These are phyloP conservation scores for Exophiala spinifera DNA, from an alignment of 2,329 filamentous ascomycete genomes.

Conservation along the genomic window DNA sequence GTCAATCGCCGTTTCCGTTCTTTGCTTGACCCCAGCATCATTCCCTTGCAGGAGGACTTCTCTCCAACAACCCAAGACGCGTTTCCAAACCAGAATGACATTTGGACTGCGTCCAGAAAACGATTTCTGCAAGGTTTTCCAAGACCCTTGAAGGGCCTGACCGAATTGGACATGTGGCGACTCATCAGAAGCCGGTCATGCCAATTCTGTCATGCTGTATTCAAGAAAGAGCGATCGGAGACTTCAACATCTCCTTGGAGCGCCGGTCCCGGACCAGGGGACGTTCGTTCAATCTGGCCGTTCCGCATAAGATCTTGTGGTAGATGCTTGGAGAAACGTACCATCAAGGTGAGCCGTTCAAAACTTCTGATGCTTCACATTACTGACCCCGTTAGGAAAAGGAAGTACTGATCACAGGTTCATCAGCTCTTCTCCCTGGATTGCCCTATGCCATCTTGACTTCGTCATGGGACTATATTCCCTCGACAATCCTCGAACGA, in stretches of 20 bases:
- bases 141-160: conserved; percentile 60
- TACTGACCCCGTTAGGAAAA: conserved; percentile 57
- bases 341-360: conserved; percentile 60
- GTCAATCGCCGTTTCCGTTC: conserved; percentile 66
- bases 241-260: conserved; percentile 47
- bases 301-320: conserved; percentile 68
- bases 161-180: conserved; percentile 75
- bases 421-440: conserved; percentile 64
- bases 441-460: conserved; percentile 68
- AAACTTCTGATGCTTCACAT: conserved; percentile 25
- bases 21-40: conserved; percentile 54
- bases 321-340: conserved; percentile 58
- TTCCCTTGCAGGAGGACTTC: conserved; percentile 35
- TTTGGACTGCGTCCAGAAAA: conserved; percentile 70
- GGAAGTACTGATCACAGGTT: conserved; percentile 63
- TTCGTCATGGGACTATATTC: conserved; percentile 58
- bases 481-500: conserved; percentile 54
- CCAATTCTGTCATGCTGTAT: conserved; percentile 61
- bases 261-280: conserved; percentile 59
- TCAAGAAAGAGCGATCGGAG: conserved; percentile 11
- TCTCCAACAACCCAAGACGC: conserved; percentile 28
- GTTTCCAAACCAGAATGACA: conserved; percentile 57
- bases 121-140: conserved; percentile 66
- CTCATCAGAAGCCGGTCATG: conserved; percentile 62
- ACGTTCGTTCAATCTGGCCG: conserved; percentile 66